Base-by-base conservation (phyloP, 345 rosid genomes). In the Cochlearia excelsa region DNA sequence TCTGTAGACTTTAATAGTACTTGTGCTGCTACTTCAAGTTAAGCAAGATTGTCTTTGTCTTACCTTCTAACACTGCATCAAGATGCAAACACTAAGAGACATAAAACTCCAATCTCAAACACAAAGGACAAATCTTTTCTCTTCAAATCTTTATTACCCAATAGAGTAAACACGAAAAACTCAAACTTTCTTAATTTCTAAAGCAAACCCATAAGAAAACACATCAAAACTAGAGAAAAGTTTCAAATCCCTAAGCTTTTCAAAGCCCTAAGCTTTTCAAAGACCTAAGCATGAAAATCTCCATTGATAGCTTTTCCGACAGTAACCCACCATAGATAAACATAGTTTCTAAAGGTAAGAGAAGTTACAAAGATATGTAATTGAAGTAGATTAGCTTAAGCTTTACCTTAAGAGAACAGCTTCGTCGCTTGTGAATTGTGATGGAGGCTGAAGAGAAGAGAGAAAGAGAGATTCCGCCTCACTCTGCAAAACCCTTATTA, bases 401-500 rank as follows among this genome's bases (percentile, higher is more conserved):
- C n/a, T 33, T 33, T 5, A 26, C 57, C 46, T 48, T 49, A 3
- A 11, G 8, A 1, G 10, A 30, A 30, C 23, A 30, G 54, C 37
- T 9, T 30, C 44, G 23, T 33, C 35, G 35, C 4, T 5, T 33
- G 3, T 33, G 35, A 5, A 33, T 2, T 4, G 40, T 1, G 40
- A 37, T 4, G 57, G 59, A 55, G 59, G 59, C 59, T 28, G 47
- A 16, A 16, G 37, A 16, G 47, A n/a, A 27, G 34, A 9, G 34
- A 39, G n/a, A 0, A 41, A 16, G 23, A 16, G 23, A 16, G 23
- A 16, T 16, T 51, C 34, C 3, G 68, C 51, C 8, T 42, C 34
- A 7, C 44, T 52, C 6, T 11, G 46, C 46, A 33, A 54, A 65
- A 55, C 49, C 62, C 52, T 52, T 61, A 61, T 49, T 9, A 40